phyloP scores from a whole-genome alignment of 73 alveolate species.

The Urostyla sp. region DNA sequence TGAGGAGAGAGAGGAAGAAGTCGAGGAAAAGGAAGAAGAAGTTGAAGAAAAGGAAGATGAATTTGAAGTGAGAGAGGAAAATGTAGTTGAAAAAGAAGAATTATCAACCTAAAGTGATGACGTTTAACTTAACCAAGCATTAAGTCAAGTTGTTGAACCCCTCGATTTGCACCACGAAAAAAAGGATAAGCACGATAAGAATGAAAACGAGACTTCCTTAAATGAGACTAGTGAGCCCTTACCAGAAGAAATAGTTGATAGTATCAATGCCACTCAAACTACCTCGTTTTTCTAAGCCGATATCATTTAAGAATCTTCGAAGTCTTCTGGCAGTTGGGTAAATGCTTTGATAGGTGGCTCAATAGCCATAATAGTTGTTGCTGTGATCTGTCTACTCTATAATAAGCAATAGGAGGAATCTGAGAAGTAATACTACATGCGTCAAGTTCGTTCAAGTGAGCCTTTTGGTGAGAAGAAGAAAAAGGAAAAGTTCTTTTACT shows the following conservation, averaged over 20 bases:
- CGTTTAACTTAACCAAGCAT: no score
- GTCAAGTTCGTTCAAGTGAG: not conserved
- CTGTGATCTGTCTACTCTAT: no score
- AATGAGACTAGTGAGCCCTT: not conserved
- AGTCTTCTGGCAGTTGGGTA: no score
- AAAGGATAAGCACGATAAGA: not conserved
- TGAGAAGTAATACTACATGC: no score
- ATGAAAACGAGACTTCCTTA: not conserved
- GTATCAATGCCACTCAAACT: not conserved
- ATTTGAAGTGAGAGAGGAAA: not conserved
- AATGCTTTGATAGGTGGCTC: no score
- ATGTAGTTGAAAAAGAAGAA: not conserved
- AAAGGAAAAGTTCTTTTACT: not conserved
- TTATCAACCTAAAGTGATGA: not conserved
- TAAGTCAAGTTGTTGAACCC: not conserved
- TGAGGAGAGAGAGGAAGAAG: constrained; percentile 1
- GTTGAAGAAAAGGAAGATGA: not conserved
- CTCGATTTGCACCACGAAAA: not conserved
- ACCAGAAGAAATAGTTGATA: not conserved
- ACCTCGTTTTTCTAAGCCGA: no score
- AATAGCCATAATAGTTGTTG: no score
- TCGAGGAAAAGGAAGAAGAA: not conserved
- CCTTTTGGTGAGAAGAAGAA: not conserved
- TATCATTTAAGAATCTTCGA: no score
- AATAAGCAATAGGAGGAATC: no score